These are phyloP conservation scores for Annulohypoxylon maeteangense DNA, from an alignment of 495 filamentous ascomycete genomes.

Conservation along the genomic window DNA sequence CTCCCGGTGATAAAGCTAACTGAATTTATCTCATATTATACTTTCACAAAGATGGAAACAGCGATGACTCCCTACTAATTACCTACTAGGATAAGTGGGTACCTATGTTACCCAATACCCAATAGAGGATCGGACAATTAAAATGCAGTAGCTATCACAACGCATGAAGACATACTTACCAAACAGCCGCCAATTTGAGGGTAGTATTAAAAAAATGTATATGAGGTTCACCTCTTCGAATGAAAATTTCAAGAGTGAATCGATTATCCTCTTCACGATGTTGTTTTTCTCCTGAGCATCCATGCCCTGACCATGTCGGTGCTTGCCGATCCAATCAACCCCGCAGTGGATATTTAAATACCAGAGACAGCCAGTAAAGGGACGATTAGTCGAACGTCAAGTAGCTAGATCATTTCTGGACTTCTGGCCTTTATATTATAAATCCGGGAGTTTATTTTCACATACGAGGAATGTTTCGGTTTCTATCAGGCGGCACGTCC, in stretches of 20 bases:
- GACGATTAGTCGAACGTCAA: background rate
- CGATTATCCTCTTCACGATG: background rate
- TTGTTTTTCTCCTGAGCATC: background rate
- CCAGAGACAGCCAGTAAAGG: background rate
- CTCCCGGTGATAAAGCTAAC: no score
- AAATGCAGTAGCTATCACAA: background rate
- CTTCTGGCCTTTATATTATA: background rate
- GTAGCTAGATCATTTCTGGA: background rate
- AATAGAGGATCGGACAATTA: background rate
- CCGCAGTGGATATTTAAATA: background rate
- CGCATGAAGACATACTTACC: background rate
- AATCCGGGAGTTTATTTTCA: background rate
- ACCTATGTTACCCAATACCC: no score
- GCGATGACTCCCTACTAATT: no score
- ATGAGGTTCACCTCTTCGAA: background rate
- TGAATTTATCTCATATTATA: no score
- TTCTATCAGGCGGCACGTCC: background rate
- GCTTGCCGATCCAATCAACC: background rate
- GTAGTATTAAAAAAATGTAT: background rate
- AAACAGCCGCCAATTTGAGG: background rate
- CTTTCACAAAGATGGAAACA: no score
- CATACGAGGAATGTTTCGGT: background rate
- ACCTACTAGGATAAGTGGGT: background rate
- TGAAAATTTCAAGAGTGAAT: background rate
- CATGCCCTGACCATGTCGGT: background rate